Conservation (phyloP, 441 rosid genomes). For the Francoa sonchifolia region DNA sequence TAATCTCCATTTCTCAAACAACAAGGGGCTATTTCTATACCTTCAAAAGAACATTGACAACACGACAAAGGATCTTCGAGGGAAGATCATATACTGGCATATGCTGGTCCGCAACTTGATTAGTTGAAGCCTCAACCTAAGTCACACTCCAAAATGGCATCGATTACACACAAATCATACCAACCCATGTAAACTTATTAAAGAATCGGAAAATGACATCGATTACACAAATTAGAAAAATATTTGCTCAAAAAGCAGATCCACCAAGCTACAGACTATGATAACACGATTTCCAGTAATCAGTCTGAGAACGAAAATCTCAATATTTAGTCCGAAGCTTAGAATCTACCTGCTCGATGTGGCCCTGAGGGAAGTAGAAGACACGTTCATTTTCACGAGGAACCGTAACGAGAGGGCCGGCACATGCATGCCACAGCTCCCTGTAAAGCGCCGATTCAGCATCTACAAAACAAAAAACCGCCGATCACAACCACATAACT, state of each 20-base stretch:
- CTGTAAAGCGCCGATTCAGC: conserved; percentile 64
- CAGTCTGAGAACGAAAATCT: not conserved
- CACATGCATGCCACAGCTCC: conserved; percentile 98
- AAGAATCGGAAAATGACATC: not conserved
- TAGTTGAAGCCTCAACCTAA: conserved; percentile 94
- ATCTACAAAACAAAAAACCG: conserved; percentile 25
- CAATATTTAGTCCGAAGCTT: no score
- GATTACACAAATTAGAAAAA: not conserved
- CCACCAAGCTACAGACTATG: not conserved
- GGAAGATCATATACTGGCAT: conserved; percentile 84
- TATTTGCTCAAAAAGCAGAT: not conserved
- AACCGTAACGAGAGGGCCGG: conserved; percentile 91
- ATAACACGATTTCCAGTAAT: not conserved
- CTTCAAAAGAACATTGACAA: conserved; percentile 68
- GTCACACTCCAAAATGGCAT: not conserved
- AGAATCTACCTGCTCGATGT: conserved; percentile 71
- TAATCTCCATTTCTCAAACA: not conserved
- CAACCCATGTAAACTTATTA: not conserved
- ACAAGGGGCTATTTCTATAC: conserved; percentile 17
- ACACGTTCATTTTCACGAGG: conserved; percentile 80
- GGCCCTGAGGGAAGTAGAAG: conserved; percentile 93
- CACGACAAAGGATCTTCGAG: conserved; percentile 73
- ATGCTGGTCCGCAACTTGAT: conserved; percentile 76
- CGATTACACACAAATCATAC: conserved; percentile 4
- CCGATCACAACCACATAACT: conserved; percentile 9